A percentile compares a stretch with the other conserved stretches of the same genome.
Conservation (phyloP, 2,329 filamentous ascomycete species). For the Colletotrichum kahawae region DNA sequence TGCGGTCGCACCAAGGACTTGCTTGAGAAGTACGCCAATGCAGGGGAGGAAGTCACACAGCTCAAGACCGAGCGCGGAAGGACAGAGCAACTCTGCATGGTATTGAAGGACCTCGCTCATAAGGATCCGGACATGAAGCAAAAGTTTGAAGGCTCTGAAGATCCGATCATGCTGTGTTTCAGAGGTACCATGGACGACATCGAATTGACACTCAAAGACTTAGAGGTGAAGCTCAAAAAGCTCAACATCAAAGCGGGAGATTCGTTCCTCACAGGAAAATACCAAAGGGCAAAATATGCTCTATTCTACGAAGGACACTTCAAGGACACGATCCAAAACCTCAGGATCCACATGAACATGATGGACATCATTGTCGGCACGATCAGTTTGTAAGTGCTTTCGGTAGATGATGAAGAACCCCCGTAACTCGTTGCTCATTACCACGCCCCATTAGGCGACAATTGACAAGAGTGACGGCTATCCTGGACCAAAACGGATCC, state of each 20-base stretch:
- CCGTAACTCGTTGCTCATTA: not conserved
- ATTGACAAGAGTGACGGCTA: not conserved
- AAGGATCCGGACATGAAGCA: not conserved
- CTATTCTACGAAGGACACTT: not conserved
- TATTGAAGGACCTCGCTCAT: not conserved
- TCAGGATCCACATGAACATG: not conserved
- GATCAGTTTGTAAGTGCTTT: not conserved
- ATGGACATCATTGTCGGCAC: not conserved
- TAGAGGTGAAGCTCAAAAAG: not conserved
- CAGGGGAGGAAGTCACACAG: not conserved
- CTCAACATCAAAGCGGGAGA: not conserved
- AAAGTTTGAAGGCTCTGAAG: not conserved
- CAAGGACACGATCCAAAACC: not conserved
- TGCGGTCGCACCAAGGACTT: not conserved
- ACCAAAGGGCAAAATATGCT: no score
- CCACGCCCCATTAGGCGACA: not conserved
- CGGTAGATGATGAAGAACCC: no score
- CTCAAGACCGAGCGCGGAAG: not conserved
- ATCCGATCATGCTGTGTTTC: not conserved
- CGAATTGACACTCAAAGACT: not conserved
- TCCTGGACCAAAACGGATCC: not conserved
- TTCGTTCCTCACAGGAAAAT: no score
- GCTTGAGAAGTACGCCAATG: conserved; percentile 1
- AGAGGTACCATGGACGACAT: not conserved
- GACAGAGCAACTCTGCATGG: not conserved